Conservation (phyloP, 257 asterid species). For the Nicotiana noctiflora region DNA sequence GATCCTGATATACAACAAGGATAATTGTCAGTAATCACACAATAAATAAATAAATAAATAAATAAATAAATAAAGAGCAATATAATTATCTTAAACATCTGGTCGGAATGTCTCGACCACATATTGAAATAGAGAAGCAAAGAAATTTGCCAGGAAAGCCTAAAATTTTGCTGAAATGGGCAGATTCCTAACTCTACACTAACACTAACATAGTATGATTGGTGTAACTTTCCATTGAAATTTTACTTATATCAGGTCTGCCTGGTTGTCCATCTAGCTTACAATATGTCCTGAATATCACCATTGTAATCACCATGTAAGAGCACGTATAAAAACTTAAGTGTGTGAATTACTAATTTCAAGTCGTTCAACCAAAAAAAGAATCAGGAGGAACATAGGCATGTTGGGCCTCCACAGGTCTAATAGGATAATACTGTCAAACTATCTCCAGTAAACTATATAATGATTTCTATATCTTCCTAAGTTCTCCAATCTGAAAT, state of each 20-base stretch:
- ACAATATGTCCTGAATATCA: not conserved
- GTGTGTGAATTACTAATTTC: not conserved
- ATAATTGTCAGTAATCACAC: conserved; percentile 14
- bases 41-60: not conserved
- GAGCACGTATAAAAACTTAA: not conserved
- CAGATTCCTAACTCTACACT: not conserved
- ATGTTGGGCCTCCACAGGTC: not conserved
- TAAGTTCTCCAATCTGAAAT: not conserved
- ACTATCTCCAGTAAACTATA: not conserved
- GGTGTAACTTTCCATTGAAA: not conserved
- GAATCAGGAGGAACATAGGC: not conserved
- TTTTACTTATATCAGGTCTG: not conserved
- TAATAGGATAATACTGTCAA: not conserved
- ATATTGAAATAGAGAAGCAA: not conserved
- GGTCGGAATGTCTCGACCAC: not conserved
- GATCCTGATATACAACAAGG: conserved; percentile 53
- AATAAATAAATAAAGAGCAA: not conserved
- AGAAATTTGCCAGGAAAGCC: not conserved
- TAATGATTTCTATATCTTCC: not conserved
- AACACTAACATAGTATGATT: not conserved
- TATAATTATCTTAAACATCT: not conserved
- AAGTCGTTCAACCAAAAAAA: not conserved
- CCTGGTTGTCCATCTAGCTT: not conserved
- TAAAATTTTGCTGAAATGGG: not conserved
- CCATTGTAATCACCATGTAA: not conserved